Percentiles rank a stretch among this genome's conserved stretches.
Evolutionary conservation across 352 stramenopile species (phyloP).

Genomic region (Phytopythium ostracodes): DNA sequence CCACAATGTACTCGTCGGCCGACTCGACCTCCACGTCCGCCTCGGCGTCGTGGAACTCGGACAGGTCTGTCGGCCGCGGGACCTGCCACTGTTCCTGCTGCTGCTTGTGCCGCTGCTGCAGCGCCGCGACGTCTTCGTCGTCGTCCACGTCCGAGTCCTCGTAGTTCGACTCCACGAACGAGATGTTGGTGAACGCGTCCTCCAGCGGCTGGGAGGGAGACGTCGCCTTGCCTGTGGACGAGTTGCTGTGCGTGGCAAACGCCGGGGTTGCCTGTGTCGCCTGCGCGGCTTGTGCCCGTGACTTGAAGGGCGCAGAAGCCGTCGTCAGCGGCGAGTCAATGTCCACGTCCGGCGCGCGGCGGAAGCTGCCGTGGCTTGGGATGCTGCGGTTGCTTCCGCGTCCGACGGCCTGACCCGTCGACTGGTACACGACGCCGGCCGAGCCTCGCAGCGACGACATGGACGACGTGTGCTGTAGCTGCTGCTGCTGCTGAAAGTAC

Average conservation of each 20-base stretch:
- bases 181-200: conserved; percentile 42
- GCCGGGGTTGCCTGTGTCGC: conserved; percentile 9
- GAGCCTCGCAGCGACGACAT: conserved; percentile 1
- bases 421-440: conserved; percentile 35
- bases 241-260: background rate
- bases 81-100: conserved; percentile 2
- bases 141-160: conserved; percentile 50
- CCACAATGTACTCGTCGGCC: conserved; percentile 9
- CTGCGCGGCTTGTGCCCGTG: background rate
- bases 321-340: conserved; percentile 26
- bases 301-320: conserved; percentile 13
- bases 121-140: conserved; percentile 10
- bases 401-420: conserved; percentile 27
- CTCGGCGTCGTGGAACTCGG: conserved; percentile 44
- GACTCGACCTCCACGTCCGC: conserved; percentile 15
- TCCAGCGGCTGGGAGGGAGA: conserved; percentile 17
- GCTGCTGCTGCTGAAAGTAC: conserved; percentile 1
- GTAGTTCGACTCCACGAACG: conserved; percentile 49
- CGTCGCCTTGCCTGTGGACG: background rate
- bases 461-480: conserved; percentile 4
- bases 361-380: conserved; percentile 37
- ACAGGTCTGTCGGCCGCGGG: conserved; percentile 32
- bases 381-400: conserved; percentile 17
- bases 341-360: conserved; percentile 33
- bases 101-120: background rate